Evolutionary conservation across 805 yeast species (phyloP).

Genomic region (Teunomyces cretensis): DNA sequence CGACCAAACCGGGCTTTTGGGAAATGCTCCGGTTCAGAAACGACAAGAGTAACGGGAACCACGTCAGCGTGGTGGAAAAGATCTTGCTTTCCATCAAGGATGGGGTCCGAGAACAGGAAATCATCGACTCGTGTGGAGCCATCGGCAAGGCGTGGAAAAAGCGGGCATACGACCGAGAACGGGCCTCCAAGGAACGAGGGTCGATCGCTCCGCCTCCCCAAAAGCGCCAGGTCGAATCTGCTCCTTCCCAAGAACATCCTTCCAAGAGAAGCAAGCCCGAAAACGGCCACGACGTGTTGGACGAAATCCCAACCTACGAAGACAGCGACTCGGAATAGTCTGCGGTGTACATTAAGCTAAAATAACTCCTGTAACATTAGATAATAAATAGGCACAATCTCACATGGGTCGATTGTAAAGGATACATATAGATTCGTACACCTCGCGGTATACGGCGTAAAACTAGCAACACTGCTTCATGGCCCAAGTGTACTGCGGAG

Average conservation of each 20-base stretch:
- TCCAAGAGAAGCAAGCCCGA: constrained; percentile 10
- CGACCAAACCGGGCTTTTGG: constrained; percentile 65
- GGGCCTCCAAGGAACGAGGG: constrained; percentile 11
- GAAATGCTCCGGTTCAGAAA: constrained; percentile 84
- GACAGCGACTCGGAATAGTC: constrained; percentile 30
- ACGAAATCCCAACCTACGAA: constrained; percentile 41
- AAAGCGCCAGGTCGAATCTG: constrained; percentile 3
- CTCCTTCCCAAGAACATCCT: constrained; percentile 9
- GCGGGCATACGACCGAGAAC: constrained; percentile 45
- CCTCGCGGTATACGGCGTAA: too few relatives aligned
- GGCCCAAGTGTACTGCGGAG: not conserved
- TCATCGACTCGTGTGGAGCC: constrained; percentile 53
- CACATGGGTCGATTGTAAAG: not conserved
- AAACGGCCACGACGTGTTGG: constrained; percentile 19
- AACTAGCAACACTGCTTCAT: not conserved
- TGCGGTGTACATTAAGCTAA: not conserved
- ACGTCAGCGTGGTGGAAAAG: constrained; percentile 73
- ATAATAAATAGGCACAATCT: not conserved
- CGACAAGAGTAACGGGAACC: constrained; percentile 89
- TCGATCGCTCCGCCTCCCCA: not conserved
- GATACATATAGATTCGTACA: not conserved
- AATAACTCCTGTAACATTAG: constrained; percentile 1
- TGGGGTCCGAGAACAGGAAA: constrained; percentile 77
- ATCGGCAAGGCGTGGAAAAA: constrained; percentile 64
- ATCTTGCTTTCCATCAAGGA: constrained; percentile 84